A percentile compares a stretch with the other conserved stretches of the same genome.
Evolutionary conservation across 805 yeast species (phyloP).

Genomic region (Nakazawaea anatomiae): DNA sequence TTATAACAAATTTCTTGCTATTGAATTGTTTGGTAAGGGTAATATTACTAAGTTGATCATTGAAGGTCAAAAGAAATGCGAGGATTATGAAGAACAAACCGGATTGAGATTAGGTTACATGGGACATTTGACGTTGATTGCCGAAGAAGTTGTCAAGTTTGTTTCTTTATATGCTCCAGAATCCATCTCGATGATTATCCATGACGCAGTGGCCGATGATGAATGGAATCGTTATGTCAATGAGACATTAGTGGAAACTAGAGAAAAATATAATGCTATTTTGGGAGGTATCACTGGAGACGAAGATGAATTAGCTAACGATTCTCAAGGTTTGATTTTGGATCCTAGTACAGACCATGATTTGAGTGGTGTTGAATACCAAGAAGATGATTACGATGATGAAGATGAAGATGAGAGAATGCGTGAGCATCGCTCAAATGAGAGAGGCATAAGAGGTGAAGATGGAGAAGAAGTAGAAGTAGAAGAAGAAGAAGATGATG

Average conservation of each 20-base stretch:
- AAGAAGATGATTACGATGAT: constrained; percentile 13
- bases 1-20: constrained; percentile 71
- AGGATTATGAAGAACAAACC: constrained; percentile 50
- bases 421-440: constrained; percentile 5
- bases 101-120: constrained; percentile 83
- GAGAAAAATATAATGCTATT: constrained; percentile 91
- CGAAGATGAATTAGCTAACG: constrained; percentile 32
- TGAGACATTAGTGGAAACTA: constrained; percentile 75
- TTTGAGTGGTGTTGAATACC: constrained; percentile 17
- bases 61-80: constrained; percentile 55
- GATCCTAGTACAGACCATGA: constrained; percentile 19
- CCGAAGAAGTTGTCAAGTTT: constrained; percentile 94
- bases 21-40: constrained; percentile 65
- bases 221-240: constrained; percentile 82
- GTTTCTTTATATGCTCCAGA: constrained; percentile 54
- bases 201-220: constrained; percentile 42
- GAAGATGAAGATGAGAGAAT: constrained; percentile 9
- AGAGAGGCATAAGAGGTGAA: background rate
- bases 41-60: constrained; percentile 52
- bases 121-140: constrained; percentile 93
- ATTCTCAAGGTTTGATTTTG: constrained; percentile 15
- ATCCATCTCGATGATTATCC: constrained; percentile 47
- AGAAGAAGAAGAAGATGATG: constrained; percentile 11
- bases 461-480: background rate
- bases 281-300: constrained; percentile 72